A percentile compares a stretch with the other conserved stretches of the same genome.
Evolutionary conservation across 2,329 filamentous ascomycete species (phyloP).

Genomic region (Penicillium sp.): DNA sequence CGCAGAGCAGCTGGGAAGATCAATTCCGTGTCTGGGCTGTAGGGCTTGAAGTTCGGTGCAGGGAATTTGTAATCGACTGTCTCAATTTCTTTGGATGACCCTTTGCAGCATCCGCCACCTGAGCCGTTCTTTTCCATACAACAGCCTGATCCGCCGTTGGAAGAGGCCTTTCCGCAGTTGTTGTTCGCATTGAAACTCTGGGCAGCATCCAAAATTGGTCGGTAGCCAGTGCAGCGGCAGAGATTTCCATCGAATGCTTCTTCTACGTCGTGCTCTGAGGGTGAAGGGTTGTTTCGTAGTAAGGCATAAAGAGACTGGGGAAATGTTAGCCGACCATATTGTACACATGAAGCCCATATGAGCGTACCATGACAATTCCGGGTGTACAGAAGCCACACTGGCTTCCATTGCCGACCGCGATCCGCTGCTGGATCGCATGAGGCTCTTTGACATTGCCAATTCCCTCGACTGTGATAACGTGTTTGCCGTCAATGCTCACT

Average conservation of each 20-base stretch:
- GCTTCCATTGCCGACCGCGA: slow-evolving; percentile 87
- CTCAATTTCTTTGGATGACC: slow-evolving; percentile 45
- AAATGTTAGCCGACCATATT: slow-evolving; percentile 6
- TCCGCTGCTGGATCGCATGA: slow-evolving; percentile 86
- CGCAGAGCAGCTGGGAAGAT: slow-evolving; percentile 88
- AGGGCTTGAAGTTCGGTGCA: slow-evolving; percentile 88
- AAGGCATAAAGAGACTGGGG: slow-evolving; percentile 82
- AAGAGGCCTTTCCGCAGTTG: slow-evolving; percentile 57
- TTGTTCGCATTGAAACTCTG: slow-evolving; percentile 71
- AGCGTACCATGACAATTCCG: slow-evolving; percentile 81
- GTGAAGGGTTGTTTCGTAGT: slow-evolving; percentile 77
- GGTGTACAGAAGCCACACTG: slow-evolving; percentile 97
- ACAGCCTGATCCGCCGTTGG: slow-evolving; percentile 66
- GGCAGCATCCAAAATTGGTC: slow-evolving; percentile 90
- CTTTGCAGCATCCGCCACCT: slow-evolving; percentile 68
- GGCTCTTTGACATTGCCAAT: slow-evolving; percentile 86
- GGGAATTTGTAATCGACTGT: slow-evolving; percentile 64
- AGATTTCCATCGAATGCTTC: slow-evolving; percentile 97
- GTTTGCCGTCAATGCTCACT: slow-evolving; percentile 92
- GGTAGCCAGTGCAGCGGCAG: slow-evolving; percentile 92
- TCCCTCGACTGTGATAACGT: slow-evolving; percentile 96
- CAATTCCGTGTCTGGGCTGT: slow-evolving; percentile 88
- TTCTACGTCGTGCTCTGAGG: slow-evolving; percentile 81
- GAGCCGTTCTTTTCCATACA: slow-evolving; percentile 69
- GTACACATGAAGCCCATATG: neutral